These are phyloP conservation scores for Helotiales sp. DNA, from an alignment of 2,329 filamentous ascomycete species.

Conservation along the genomic window DNA sequence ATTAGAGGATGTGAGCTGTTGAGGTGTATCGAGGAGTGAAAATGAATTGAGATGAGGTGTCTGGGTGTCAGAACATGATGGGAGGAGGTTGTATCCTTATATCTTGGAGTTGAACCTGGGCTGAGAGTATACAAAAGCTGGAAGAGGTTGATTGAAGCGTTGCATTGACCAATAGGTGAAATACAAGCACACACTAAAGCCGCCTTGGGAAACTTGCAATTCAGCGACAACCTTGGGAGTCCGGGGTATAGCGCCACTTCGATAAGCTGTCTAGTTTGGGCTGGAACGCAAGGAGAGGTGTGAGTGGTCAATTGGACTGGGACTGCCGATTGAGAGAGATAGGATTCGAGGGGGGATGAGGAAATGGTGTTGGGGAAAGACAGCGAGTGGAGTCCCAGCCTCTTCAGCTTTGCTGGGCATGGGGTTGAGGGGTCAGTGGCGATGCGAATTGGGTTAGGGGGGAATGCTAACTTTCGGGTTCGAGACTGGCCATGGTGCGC, in stretches of 20 bases:
- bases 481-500: not conserved
- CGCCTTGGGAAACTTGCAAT: not conserved
- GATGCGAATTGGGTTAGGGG: not conserved
- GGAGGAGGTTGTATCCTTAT: constrained; percentile 1
- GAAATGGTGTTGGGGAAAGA: not conserved
- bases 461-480: not conserved
- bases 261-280: not conserved
- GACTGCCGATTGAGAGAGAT: not conserved
- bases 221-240: constrained; percentile 4
- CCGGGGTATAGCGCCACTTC: constrained; percentile 4
- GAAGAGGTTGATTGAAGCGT: not conserved
- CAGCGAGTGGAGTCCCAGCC: not conserved
- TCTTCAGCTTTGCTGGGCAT: not conserved
- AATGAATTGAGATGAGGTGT: not conserved
- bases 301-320: not conserved
- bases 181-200: not conserved
- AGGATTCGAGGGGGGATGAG: not conserved
- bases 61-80: constrained; percentile 3
- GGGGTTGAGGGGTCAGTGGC: not conserved
- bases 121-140: not conserved
- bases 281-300: not conserved
- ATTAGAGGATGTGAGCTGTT: not conserved
- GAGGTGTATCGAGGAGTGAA: not conserved
- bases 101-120: not conserved
- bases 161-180: constrained; percentile 7